phyloP scores from a whole-genome alignment of 768 basidiomycete genomes.

The Hygrocybe punicea region DNA sequence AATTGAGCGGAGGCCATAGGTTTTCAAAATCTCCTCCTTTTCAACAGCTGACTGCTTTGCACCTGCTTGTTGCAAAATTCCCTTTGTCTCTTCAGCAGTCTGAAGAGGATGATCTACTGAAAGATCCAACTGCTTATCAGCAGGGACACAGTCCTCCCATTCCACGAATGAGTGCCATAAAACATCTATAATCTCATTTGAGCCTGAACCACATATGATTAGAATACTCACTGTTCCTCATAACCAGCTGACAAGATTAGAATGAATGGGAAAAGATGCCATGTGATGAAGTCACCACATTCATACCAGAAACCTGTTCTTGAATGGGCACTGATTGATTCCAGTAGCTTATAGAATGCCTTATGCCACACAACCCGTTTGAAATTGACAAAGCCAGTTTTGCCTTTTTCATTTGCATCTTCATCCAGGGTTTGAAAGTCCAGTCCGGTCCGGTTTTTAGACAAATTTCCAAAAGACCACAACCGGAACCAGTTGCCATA shows the following conservation, averaged over 20 bases:
- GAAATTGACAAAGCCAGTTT: constrained; percentile 28
- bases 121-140: constrained; percentile 23
- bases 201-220: background rate
- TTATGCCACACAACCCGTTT: constrained; percentile 40
- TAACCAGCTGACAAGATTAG: constrained; percentile 42
- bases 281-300: constrained; percentile 29
- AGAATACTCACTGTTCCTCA: constrained; percentile 42
- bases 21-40: constrained; percentile 22
- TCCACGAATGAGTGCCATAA: constrained; percentile 40
- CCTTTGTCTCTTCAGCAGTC: constrained; percentile 14
- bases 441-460: too few relatives aligned
- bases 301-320: constrained; percentile 18
- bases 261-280: constrained; percentile 35
- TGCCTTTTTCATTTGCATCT: constrained; percentile 30
- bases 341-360: constrained; percentile 31
- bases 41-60: constrained; percentile 9
- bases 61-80: constrained; percentile 3
- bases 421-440: constrained; percentile 9
- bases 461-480: too few relatives aligned
- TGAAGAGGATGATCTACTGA: constrained; percentile 13
- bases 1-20: constrained; percentile 19
- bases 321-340: constrained; percentile 18
- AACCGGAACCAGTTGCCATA: too few relatives aligned
- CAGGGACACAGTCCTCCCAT: constrained; percentile 25
- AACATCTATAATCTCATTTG: constrained; percentile 23